Base-by-base conservation (phyloP, 305 asterid genomes). In the Nicotiana rustica region DNA sequence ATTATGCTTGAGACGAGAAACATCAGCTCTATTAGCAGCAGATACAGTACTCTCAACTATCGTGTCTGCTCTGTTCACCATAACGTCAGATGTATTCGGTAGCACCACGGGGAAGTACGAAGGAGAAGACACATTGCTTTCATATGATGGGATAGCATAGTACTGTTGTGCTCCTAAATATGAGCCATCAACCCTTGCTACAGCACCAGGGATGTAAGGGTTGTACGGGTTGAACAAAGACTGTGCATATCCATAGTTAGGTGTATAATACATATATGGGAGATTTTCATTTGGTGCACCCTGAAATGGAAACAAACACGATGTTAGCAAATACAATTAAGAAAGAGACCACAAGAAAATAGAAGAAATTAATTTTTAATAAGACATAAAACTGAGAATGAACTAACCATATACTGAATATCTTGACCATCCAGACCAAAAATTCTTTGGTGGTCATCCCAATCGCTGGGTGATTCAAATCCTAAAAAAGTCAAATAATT, bases 171-270 rank as follows among this genome's bases (percentile, higher is more conserved):
- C 84, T 33, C 91, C 88, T 33, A 90, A 69, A 88, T 85, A 89
- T 17, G 91, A 83, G 73, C 92, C 91, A 86, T 92, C 97, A 52
- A 88, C 91, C 86, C 97, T 98, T 33, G 90, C 82, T 81, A 86
- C 69, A 79, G 98, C 99, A 81, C 99, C 99, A 84, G 97, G 97
- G 77, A 93, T 95, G 88, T 90, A 95, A 21, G 99, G 97, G 85
- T 93, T 93, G 87, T 92, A 95, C 19, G 98, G 97, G 87, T 92
- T 95, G 83, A 87, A 93, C 29, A 90, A 89, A 82, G 96, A 88
- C 85, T 91, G 91, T 78, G 87, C 88, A 87, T 93, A 93, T 79
- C 89, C 98, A 82, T 90, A 90, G 86, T 84, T 84, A 84, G 98
- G 91, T 67, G 91, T 67, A 85, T 90, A 95, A 89, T 92, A 93